Base-by-base conservation (phyloP, 805 yeast genomes). In the Metschnikowia continentalis region DNA sequence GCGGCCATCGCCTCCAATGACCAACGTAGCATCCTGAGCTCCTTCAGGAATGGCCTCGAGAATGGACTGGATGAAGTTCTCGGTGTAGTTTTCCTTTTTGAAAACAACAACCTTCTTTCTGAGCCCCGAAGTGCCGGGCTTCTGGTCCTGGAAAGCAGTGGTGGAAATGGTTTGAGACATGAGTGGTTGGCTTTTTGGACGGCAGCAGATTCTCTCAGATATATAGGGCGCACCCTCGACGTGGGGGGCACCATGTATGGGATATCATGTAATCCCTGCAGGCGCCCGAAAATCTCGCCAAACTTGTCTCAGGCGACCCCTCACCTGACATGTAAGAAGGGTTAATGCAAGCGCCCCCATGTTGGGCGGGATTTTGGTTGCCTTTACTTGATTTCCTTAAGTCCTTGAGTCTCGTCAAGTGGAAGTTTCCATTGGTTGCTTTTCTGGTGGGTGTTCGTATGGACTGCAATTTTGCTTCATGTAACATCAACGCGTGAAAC, bases 101-200 rank as follows among this genome's bases (percentile, higher is more conserved):
- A 92, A 92, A 23, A 89, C 91, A 22, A 76, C 78, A 41, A 92
- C 96, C 73, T 86, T 90, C 77, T 92, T 92, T 64, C 99, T 82
- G 45, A 92, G 81, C 22, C 99, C 99, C 6, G 98, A 92, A 20
- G 99, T 92, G 35, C 99, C 99, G 11, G 99, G 98, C 68, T 91
- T 94, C 69, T 92, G 99, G 72, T 91, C 99, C 40, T 71, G 77
- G 69, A 81, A 92, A 0, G 96, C 84, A 11, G 78, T 82, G 20
- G 98, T 91, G 36, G 78, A 64, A 40, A 88, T 56, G 15, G 60
- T 43, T 35, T 53, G 54, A 19, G 60, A 54, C 48, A 66, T 63
- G 15, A n/a, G 10, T 15, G 35, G 19, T 40, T 4, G n/a, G 35
- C 30, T 38, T 15, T 33, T 33, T 35, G 32, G 32, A 26, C 26